Base-by-base conservation (phyloP, 208 protist genomes). In the Crithidia fasciculata region DNA sequence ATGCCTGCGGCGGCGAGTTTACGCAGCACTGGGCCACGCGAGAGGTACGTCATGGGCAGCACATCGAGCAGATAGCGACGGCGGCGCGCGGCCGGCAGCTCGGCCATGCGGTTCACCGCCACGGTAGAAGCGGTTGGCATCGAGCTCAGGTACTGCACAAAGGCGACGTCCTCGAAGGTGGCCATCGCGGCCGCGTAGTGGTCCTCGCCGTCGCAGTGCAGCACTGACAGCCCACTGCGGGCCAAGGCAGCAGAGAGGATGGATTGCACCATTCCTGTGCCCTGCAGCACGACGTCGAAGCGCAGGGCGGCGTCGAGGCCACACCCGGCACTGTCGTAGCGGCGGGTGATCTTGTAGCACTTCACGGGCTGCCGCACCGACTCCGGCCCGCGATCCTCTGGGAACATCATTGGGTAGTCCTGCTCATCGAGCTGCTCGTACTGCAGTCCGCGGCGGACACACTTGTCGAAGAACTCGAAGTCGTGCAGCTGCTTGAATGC, bases 151-250 rank as follows among this genome's bases (percentile, higher is more conserved):
- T 83, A 85, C n/a, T 72, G 54, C 28, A 70, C 43, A 44, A 95
- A 75, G 13, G 78, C 76, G 6, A 63, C 52, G 18, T 87, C 65
- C 8, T 74, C 72, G 16, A 93, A 61, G 59, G 85, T 94, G 44
- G 69, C 68, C 71, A 85, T 85, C 3, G 81, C 65, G 2, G 84
- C 92, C 16, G 90, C 96, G 74, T 98, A 98, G 65, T 85, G 72
- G 8, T 81, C 85, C 19, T 91, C 84, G 18, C 77, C 84, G 70
- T 98, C 97, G 61, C 97, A 90, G 69, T 98, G 95, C 37, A 98
- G 81, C 28, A 98, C 95, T 54, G 76, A 80, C 18, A 96, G 56
- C 37, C 93, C 95, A 65, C 79, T 85, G 15, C 97, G 91, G 13
- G 91, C 66, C 15, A 96, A 76, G 0, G 95, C 92, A 0, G 91